phyloP scores from a whole-genome alignment of 805 yeast genomes.

The Teunomyces aglyptinius region DNA sequence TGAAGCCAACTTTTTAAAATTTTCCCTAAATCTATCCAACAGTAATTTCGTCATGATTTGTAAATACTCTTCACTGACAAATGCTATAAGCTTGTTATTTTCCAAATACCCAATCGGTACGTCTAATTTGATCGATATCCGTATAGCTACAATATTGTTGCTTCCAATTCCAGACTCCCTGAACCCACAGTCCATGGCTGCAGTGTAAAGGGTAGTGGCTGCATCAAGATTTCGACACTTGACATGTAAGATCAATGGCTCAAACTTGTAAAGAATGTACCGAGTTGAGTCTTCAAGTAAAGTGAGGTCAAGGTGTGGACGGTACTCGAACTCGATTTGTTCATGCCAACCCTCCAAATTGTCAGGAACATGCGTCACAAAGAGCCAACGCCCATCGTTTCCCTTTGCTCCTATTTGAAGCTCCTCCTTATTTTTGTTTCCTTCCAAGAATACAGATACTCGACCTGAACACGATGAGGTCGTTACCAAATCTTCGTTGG shows the following conservation, averaged over 20 bases:
- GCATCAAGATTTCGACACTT: conserved; percentile 61
- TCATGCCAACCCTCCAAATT: conserved; percentile 51
- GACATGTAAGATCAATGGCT: conserved; percentile 82
- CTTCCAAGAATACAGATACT: conserved; percentile 79
- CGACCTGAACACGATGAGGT: conserved; percentile 90
- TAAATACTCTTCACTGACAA: conserved; percentile 56
- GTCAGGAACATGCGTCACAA: conserved; percentile 64
- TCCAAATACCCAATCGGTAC: conserved; percentile 65
- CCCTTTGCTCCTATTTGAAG: conserved; percentile 77
- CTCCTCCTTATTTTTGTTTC: conserved; percentile 43
- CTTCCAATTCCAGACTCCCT: conserved; percentile 85
- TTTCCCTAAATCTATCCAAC: conserved; percentile 63
- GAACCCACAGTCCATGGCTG: conserved; percentile 83
- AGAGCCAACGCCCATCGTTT: conserved; percentile 80
- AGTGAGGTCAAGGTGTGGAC: conserved; percentile 4
- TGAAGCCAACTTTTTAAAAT: conserved; percentile 52
- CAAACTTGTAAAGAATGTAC: conserved; percentile 72
- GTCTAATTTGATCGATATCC: conserved; percentile 73
- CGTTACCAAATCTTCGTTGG: conserved; percentile 67
- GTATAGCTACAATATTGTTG: conserved; percentile 72
- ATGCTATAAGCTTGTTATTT: conserved; percentile 27
- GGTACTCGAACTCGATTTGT: conserved; percentile 19
- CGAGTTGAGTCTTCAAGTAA: conserved; percentile 33
- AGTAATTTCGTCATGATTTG: conserved; percentile 53
- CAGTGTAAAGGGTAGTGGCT: conserved; percentile 62